A percentile compares a stretch with the other conserved stretches of the same genome.
Evolutionary conservation across 1,284 basidiomycete genomes (phyloP).

Genomic region (Pholiota adiposa): DNA sequence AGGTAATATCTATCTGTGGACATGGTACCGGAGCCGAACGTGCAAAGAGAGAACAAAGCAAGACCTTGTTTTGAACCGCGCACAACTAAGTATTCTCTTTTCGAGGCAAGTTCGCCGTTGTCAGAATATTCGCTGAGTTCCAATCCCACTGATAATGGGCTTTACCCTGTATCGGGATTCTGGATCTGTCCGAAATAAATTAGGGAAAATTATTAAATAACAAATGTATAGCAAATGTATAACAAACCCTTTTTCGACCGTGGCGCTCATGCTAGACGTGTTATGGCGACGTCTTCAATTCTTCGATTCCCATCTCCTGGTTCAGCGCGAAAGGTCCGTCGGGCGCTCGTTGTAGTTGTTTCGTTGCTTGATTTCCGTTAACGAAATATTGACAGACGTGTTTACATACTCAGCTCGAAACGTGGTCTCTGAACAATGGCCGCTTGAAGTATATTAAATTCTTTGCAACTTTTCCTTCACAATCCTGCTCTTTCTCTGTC

Average conservation of each 20-base stretch:
- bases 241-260: constrained; percentile 13
- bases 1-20: background rate
- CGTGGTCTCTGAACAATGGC: constrained; percentile 16
- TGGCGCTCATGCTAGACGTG: background rate
- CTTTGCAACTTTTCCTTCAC: constrained; percentile 1
- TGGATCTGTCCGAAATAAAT: constrained; percentile 7
- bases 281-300: background rate
- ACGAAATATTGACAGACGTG: constrained; percentile 1
- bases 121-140: constrained; percentile 12
- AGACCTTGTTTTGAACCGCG: constrained; percentile 1
- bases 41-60: constrained; percentile 20
- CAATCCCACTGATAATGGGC: background rate
- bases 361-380: background rate
- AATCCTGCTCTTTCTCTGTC: background rate
- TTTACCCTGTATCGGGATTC: constrained; percentile 5
- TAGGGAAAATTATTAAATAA: background rate
- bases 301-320: background rate
- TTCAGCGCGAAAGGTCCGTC: background rate
- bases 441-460: constrained; percentile 1
- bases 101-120: background rate
- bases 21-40: constrained; percentile 6
- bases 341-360: background rate
- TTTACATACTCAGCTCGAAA: constrained; percentile 6
- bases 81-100: no score
- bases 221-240: background rate